phyloP scores from a whole-genome alignment of 768 basidiomycete genomes.

The Suillus bovinus region DNA sequence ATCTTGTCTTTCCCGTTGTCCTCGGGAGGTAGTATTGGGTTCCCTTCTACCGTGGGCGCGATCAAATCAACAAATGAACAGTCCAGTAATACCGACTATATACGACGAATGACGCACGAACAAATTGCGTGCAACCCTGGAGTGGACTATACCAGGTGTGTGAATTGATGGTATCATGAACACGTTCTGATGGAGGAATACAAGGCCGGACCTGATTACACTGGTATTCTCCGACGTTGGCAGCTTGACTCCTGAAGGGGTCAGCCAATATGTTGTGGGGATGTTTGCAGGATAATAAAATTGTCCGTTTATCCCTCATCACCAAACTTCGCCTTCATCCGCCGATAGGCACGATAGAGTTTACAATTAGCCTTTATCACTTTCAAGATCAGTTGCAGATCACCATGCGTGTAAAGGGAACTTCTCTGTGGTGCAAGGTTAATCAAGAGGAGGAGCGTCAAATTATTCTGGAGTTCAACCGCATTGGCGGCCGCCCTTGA shows the following conservation, averaged over 20 bases:
- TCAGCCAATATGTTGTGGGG: conserved; percentile 93
- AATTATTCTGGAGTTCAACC: conserved; percentile 12
- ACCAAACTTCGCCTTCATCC: conserved; percentile 3
- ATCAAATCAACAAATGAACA: conserved; percentile 9
- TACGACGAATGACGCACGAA: conserved; percentile 66
- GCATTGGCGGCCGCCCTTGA: conserved; percentile 14
- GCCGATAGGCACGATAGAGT: conserved; percentile 29
- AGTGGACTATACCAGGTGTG: conserved; percentile 90
- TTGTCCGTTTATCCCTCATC: conserved; percentile 13
- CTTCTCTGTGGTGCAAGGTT: conserved; percentile 16
- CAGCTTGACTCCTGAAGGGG: conserved; percentile 87
- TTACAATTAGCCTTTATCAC: conserved; percentile 37
- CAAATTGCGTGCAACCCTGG: conserved; percentile 83
- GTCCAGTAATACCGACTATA: conserved; percentile 6
- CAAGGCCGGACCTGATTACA: conserved; percentile 88
- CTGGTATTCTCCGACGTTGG: conserved; percentile 95
- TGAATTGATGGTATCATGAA: conserved; percentile 14
- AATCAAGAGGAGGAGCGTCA: conserved; percentile 12
- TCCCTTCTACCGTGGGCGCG: conserved; percentile 10
- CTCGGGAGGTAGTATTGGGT: conserved; percentile 13
- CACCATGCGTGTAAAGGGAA: conserved; percentile 19
- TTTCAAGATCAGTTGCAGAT: conserved; percentile 21
- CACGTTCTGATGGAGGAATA: conserved; percentile 25
- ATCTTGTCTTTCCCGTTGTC: conserved; percentile 69
- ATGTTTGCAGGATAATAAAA: conserved; percentile 76